Evolutionary conservation across 164 flowering plant genomes (phyloP), one percentile per base, ranked within the genome.

Genomic region (Cinnamomum chago): DNA sequence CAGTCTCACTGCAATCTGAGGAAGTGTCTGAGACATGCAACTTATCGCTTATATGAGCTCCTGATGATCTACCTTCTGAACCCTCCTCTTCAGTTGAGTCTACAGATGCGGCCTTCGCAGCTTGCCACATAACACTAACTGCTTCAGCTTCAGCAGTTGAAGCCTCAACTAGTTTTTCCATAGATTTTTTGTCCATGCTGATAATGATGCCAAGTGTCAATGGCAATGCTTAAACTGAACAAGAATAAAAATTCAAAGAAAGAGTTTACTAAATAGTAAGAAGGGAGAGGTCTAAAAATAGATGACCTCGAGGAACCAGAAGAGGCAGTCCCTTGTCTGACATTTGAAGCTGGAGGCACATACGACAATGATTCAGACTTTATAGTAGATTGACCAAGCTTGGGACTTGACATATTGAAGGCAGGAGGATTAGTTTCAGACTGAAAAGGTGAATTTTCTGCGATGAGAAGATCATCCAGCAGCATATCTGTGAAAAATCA

Each of bases 111-210:
- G 91, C 88, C 84, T 88, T 92, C 30, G 85, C 91, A 82, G 97
- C 97, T 83, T 91, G 90, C 97, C 97, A 94, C 71, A 89, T 94
- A 77, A 97, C 91, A 83, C 78, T 85, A 66, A 90, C 97, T 75
- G 92, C 98, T 80, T 92, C 97, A 66, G 98, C 98, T 88, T 96
- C 99, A 73, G 99, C 99, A 78, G 98, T 88, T 74, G 98, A 96
- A 67, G 91, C 92, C 81, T 90, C 90, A 71, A 88, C 91, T 65
- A 94, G 84, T 82, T 88, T 92, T 70, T 96, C 94, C 85, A 92
- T 81, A 13, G 97, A 91, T 65, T 85, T 88, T 75, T 78, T 82
- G 83, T 91, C 94, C 85, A 85, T 79, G 80, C 93, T 89, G 84
- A 52, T 22, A 73, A 70, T 51, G 50, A 62, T 67, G 69, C 33